Percentiles rank a stretch among this genome's conserved stretches.
Conservation (phyloP, 257 asterid species). For the Fraxinus americana region DNA sequence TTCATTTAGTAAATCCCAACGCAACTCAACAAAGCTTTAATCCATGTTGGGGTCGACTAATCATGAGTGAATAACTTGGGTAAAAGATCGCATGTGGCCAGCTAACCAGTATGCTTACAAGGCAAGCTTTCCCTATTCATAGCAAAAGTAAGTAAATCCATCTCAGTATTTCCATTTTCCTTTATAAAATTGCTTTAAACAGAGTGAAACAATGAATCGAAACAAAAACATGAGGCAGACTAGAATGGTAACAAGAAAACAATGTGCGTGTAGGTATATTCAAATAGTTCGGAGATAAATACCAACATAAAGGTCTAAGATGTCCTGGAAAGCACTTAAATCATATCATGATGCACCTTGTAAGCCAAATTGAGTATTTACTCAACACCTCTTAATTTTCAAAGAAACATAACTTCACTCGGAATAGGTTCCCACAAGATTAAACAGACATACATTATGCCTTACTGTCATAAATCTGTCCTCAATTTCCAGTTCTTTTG, state of each 20-base stretch:
- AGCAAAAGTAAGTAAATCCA: background rate
- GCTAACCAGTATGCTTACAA: background rate
- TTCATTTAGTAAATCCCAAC: background rate
- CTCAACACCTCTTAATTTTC: no score
- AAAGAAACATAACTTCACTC: no score
- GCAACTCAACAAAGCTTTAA: background rate
- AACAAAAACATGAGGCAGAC: background rate
- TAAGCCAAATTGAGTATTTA: background rate
- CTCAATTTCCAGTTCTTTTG: background rate
- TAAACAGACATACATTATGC: no score
- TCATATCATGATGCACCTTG: background rate
- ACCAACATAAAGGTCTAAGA: background rate
- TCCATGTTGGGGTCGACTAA: background rate
- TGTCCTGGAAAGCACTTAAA: background rate
- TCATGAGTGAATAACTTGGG: background rate
- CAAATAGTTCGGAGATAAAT: background rate
- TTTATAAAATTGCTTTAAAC: background rate
- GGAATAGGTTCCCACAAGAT: no score
- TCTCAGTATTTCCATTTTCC: background rate
- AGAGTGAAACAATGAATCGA: background rate
- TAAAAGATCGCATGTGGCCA: background rate
- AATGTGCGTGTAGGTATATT: background rate
- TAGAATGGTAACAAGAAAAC: background rate
- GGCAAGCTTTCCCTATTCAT: background rate
- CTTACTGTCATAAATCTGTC: background rate